phyloP scores from a whole-genome alignment of 331 rosid genomes.

The Malus hybrid region DNA sequence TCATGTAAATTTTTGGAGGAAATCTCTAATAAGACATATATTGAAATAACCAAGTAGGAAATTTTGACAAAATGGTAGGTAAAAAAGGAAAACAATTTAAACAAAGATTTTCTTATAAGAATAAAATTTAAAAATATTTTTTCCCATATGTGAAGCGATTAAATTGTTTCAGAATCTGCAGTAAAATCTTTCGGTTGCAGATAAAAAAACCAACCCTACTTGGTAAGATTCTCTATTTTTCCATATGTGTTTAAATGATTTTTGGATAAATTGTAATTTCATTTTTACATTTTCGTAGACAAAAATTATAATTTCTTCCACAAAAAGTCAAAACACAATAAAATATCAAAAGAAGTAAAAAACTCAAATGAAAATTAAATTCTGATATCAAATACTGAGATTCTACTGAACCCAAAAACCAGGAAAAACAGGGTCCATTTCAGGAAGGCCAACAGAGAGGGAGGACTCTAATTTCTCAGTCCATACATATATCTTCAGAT shows the following conservation, averaged over 20 bases:
- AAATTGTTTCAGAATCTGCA: neutral
- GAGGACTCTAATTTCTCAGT: neutral
- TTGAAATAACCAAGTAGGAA: too few relatives aligned
- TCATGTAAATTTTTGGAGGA: too few relatives aligned
- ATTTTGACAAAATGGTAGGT: too few relatives aligned
- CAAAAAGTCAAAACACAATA: neutral
- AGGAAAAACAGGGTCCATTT: slow-evolving; percentile 14
- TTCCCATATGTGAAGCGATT: too few relatives aligned
- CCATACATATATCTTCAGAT: slow-evolving; percentile 17
- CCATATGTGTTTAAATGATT: neutral
- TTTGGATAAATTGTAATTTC: neutral
- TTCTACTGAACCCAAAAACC: neutral
- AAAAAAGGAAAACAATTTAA: too few relatives aligned
- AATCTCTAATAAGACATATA: too few relatives aligned
- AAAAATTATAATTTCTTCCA: neutral
- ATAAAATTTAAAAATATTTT: too few relatives aligned
- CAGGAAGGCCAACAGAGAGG: neutral
- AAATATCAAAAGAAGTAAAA: neutral
- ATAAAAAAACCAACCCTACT: neutral
- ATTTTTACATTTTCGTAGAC: neutral
- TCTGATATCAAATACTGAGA: slow-evolving; percentile 8
- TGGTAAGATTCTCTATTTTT: neutral
- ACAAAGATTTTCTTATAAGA: too few relatives aligned
- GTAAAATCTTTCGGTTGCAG: neutral
- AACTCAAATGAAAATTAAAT: neutral